phyloP scores from a whole-genome alignment of 164 flowering plant genomes.

The Platanus orientalis region DNA sequence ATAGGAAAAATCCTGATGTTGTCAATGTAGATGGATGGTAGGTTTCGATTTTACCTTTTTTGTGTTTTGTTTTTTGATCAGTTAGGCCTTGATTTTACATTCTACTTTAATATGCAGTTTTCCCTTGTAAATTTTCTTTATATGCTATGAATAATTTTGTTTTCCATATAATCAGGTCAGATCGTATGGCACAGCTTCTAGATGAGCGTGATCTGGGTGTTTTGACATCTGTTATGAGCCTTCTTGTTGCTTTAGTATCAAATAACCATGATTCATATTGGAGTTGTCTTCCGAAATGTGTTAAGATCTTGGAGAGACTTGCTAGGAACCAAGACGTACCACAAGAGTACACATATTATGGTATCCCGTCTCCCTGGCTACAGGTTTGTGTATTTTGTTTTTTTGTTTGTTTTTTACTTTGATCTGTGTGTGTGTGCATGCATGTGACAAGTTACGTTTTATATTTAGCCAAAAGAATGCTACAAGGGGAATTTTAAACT shows the following conservation, averaged over 20 bases:
- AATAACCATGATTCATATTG: slow-evolving; percentile 89
- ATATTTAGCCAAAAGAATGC: neutral
- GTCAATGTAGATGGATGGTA: slow-evolving; percentile 99
- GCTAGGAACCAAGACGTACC: slow-evolving; percentile 96
- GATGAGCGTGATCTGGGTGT: slow-evolving; percentile 99
- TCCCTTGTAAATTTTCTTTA: no score
- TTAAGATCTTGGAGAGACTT: slow-evolving; percentile 85
- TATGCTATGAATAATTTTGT: slow-evolving; percentile 5
- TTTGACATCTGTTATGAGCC: slow-evolving; percentile 98
- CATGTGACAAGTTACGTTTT: no score
- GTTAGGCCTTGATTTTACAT: neutral
- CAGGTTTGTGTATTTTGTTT: slow-evolving; percentile 62
- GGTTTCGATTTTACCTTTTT: slow-evolving; percentile 9
- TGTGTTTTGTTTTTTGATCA: neutral
- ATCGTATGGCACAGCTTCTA: slow-evolving; percentile 93
- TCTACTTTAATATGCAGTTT: no score
- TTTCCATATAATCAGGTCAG: slow-evolving; percentile 59
- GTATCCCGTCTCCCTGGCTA: slow-evolving; percentile 99
- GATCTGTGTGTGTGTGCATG: no score
- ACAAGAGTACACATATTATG: slow-evolving; percentile 97
- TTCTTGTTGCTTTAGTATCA: slow-evolving; percentile 91
- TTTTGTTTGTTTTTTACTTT: slow-evolving; percentile 4
- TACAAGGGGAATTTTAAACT: no score
- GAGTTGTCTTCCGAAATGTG: slow-evolving; percentile 98
- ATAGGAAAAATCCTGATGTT: slow-evolving; percentile 95